Evolutionary conservation across 1,139 yeast genomes (phyloP), one percentile per base, ranked within the genome.

Genomic region (Barnettozyma hawaiiensis): DNA sequence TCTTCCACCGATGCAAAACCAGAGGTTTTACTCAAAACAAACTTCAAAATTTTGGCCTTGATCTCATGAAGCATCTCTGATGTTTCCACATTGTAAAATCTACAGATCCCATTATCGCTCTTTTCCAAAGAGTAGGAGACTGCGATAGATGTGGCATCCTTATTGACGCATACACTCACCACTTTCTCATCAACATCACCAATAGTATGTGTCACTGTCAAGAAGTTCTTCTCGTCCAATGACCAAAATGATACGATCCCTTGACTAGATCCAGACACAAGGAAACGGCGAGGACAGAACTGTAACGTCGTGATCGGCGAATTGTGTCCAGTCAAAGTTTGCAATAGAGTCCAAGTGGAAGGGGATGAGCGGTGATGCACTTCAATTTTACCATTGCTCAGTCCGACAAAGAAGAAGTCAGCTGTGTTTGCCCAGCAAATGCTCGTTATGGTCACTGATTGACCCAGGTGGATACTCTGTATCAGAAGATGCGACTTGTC

Each of bases 241-340:
- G 37, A 34, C 37, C 37, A 34, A n/a, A 34, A 23, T 18, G 37
- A 34, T 19, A 23, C 29, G 15, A 34, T 23, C 3, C 37, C 37
- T 15, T 34, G 26, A 9, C 28, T 23, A 22, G 37, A 34, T 11
- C 37, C 37, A 11, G 37, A 34, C 3, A 34, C 28, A 9, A 34
- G 28, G 10, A 23, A 22, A 19, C 28, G 27, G 8, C 37, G 21
- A 22, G 37, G 28, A 16, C 20, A 22, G 18, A 34, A 34, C 14
- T 16, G 16, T 10, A 34, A 11, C 3, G 37, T 34, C 7, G 37
- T 34, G 6, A 34, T 34, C 14, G 37, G 29, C 10, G 37, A 34
- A 23, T 34, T 34, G 14, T 34, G 37, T 12, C 37, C 37, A 9
- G 27, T 34, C 22, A 34, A 23, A 4, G 37, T 34, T 11, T 23